Evolutionary conservation across 2,329 filamentous ascomycete species (phyloP).

Genomic region (Botryotinia convoluta): DNA sequence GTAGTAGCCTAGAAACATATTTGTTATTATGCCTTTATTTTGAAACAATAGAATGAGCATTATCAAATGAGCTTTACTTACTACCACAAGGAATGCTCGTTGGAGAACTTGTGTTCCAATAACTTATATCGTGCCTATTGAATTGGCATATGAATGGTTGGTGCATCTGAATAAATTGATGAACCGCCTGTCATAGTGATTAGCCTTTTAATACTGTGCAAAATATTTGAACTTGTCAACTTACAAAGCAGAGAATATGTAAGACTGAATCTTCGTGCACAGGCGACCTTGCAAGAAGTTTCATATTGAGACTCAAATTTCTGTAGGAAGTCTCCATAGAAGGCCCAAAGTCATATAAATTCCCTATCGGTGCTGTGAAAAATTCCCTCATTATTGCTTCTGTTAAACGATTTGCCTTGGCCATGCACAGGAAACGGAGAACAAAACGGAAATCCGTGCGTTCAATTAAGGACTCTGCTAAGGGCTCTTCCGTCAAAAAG

Average conservation of each 20-base stretch:
- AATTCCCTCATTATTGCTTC: neutral
- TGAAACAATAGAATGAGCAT: neutral
- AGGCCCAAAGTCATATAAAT: neutral
- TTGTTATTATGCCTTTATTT: neutral
- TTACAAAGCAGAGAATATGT: neutral
- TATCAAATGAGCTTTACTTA: neutral
- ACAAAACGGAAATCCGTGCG: neutral
- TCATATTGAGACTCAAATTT: neutral
- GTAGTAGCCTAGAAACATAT: neutral
- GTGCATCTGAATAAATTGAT: neutral
- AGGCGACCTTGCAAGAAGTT: too few relatives aligned
- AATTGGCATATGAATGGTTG: neutral
- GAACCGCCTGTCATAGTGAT: neutral
- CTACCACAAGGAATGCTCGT: neutral
- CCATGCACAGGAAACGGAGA: neutral
- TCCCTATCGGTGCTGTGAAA: too few relatives aligned
- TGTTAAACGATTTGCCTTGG: neutral
- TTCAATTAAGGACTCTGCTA: neutral
- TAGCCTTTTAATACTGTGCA: neutral
- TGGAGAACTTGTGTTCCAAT: neutral
- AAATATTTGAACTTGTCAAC: neutral
- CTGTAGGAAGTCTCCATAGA: neutral
- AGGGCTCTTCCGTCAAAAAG: neutral
- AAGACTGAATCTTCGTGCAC: neutral
- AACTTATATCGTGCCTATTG: neutral